Evolutionary conservation across 2,329 filamentous ascomycete species (phyloP).

Genomic region (Teratosphaeria epicoccoides): DNA sequence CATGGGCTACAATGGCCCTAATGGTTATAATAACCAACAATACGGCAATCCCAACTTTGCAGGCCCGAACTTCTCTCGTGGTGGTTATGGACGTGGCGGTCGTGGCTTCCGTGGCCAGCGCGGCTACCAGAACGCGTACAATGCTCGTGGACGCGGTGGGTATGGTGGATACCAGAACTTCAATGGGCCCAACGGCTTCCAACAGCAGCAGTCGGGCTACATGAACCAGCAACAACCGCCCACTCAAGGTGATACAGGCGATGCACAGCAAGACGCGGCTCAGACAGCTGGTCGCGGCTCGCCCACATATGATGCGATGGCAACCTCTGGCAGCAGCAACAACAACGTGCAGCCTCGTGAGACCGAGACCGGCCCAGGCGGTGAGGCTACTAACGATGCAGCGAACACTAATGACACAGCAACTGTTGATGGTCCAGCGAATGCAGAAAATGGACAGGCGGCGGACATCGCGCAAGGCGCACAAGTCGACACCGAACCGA

Average conservation of each 20-base stretch:
- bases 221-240: slow-evolving; percentile 3
- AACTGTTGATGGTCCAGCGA: background rate
- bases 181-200: slow-evolving; percentile 8
- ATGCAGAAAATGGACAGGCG: background rate
- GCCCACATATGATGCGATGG: slow-evolving; percentile 21
- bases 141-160: slow-evolving; percentile 20
- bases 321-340: slow-evolving; percentile 8
- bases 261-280: background rate
- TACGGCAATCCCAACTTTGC: slow-evolving; percentile 19
- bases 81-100: slow-evolving; percentile 52
- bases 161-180: slow-evolving; percentile 17
- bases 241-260: background rate
- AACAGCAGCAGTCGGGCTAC: slow-evolving; percentile 7
- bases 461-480: background rate
- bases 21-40: slow-evolving; percentile 43
- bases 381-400: slow-evolving; percentile 21
- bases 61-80: slow-evolving; percentile 43
- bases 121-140: slow-evolving; percentile 1
- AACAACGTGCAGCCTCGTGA: slow-evolving; percentile 7
- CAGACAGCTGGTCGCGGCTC: slow-evolving; percentile 16
- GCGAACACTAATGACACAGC: slow-evolving; percentile 16
- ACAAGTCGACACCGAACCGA: background rate
- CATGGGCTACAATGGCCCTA: slow-evolving; percentile 41
- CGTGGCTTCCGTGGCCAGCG: slow-evolving; percentile 6
- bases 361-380: slow-evolving; percentile 9